Percentiles rank a stretch among this genome's conserved stretches.
Evolutionary conservation across 306 rosid genomes (phyloP).

Genomic region (Quercus gilva): DNA sequence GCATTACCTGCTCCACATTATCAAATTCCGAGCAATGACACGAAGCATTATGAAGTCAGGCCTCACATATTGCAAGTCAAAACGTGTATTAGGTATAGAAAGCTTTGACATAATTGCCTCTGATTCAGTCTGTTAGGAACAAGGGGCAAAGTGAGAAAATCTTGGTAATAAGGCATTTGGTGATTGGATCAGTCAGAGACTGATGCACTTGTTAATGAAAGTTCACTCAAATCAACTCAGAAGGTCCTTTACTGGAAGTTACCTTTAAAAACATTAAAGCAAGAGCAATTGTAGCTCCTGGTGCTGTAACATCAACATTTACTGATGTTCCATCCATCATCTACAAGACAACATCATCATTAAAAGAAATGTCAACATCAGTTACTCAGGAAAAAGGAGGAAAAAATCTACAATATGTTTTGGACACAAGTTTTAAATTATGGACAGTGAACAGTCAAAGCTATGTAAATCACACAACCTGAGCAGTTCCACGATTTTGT

Average conservation of each 20-base stretch:
- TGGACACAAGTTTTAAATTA: conserved; percentile 6
- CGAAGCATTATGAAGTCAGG: conserved; percentile 99
- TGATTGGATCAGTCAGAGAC: conserved; percentile 12
- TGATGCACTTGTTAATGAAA: conserved; percentile 20
- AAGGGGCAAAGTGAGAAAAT: conserved; percentile 28
- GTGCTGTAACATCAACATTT: conserved; percentile 91
- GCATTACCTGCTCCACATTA: conserved; percentile 95
- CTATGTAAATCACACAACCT: conserved; percentile 51
- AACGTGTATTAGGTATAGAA: conserved; percentile 73
- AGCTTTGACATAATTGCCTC: conserved; percentile 82
- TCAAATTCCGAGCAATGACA: conserved; percentile 87
- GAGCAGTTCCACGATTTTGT: conserved; percentile 57
- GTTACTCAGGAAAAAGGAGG: conserved; percentile 12
- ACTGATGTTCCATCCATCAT: conserved; percentile 87
- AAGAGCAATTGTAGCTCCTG: conserved; percentile 91
- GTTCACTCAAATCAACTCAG: conserved; percentile 18
- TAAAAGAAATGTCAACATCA: conserved; percentile 18
- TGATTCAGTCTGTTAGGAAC: conserved; percentile 75
- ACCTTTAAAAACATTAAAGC: conserved; percentile 96
- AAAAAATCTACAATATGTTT: background rate
- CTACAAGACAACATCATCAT: conserved; percentile 39
- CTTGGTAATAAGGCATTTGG: conserved; percentile 7
- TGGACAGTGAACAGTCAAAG: background rate
- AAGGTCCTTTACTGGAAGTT: conserved; percentile 21
- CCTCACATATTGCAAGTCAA: conserved; percentile 92